Evolutionary conservation across 2,329 filamentous ascomycete genomes (phyloP), one percentile per base, ranked within the genome.

Genomic region (Penicillium sp.): DNA sequence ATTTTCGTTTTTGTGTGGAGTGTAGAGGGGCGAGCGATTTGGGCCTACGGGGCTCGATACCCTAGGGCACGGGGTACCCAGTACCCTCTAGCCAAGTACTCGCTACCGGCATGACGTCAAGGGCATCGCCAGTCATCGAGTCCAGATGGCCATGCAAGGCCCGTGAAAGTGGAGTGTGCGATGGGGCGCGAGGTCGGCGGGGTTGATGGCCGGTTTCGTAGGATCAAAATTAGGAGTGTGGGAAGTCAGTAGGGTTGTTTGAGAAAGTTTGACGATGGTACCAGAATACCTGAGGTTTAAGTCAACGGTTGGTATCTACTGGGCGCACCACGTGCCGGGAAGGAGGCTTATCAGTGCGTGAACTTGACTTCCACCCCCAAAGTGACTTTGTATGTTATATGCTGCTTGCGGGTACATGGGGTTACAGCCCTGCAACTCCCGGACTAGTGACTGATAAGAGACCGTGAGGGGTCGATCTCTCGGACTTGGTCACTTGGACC

Each of bases 301-400:
- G 50, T 53, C 19, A 9, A 26, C 37, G 29, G 21, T 19, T 52
- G 27, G 37, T n/a, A 33, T 31, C 14, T 22, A 48, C 22, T 31
- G 53, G 39, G 29, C 13, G 26, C 9, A 55, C 48, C 59, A 61
- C 59, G 59, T 61, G 59, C 56, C 31, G 43, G 33, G 31, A 55
- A n/a, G 49, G 29, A 24, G 59, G 45, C 59, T 61, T 61, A 61
- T 61, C 59, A 61, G 53, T 56, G 27, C 33, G 29, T 21, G 46
- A 21, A 47, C 9, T 19, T 27, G 45, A 13, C 31, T 33, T 14
- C 26, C 27, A 21, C 14, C 33, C 33, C 11, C 47, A 27, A 24
- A 37, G 48, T 39, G 21, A 27, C 13, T 22, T 48, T 35, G 2
- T 11, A 5, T 22, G 9, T 6, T 33, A 33, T 35, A 48, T 39